Evolutionary conservation across 225 moss, liverwort and hornwort genomes (phyloP), one percentile per base, ranked within the genome.

Genomic region (Asterella californica): DNA sequence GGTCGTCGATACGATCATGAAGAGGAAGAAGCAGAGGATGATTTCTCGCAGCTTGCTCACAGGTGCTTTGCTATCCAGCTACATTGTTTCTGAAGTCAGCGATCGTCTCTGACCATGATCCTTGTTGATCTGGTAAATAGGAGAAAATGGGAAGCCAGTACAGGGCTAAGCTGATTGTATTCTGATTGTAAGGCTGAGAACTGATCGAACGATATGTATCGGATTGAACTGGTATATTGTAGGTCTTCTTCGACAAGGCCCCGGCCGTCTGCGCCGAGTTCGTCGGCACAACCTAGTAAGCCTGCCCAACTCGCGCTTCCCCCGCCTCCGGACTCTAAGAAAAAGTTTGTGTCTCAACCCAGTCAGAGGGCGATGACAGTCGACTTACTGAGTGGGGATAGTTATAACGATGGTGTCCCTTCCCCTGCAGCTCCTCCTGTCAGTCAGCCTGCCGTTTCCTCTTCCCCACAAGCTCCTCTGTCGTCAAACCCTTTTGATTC

Each of bases 351-450:
- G 29, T 3, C 67, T 64, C 82, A 79, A 45, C 66, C 83, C 48
- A 85, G 89, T 81, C 83, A 86, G 80, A 80, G 86, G 63, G 88
- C 82, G 74, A 66, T 90, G 86, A 76, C 87, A 57, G 78, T 93
- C 55, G 96, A 96, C 85, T 87, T 96, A 70, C 83, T 96, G 34
- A 96, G 96, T 82, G 94, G 96, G 65, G 96, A 96, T 78, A 80
- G 52, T 67, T 88, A 80, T 81, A 72, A 63, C 33, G 85, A 84
- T 70, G 72, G 67, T 48, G 60, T 62, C 24, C 68, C 81, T 42
- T 86, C 86, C 37, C 47, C 90, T 12, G 68, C 84, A 62, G 75
- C 90, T 70, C 57, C 90, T 69, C 81, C 90, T 33, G 84, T 83
- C 81, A 76, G 83, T 83, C 81, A 79, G 69, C 74, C 88, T 72